These are phyloP conservation scores for Phialophora tarda DNA, from an alignment of 2,329 filamentous ascomycete genomes.

Conservation along the genomic window DNA sequence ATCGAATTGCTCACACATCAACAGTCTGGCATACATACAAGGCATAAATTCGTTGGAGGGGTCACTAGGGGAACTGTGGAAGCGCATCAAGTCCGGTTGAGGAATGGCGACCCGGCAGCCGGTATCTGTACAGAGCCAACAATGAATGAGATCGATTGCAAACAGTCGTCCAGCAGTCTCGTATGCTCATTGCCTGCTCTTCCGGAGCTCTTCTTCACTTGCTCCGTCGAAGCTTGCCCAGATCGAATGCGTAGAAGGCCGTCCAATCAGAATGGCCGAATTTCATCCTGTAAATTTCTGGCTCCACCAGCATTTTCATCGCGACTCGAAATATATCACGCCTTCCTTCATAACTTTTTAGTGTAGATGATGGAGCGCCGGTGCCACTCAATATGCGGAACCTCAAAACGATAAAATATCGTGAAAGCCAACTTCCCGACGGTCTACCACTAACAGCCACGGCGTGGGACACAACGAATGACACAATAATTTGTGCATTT, in stretches of 20 bases:
- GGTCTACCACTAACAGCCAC: constrained; percentile 72
- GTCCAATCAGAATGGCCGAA: constrained; percentile 27
- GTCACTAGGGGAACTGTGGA: constrained; percentile 9
- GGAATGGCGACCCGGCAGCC: constrained; percentile 26
- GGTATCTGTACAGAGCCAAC: constrained; percentile 35
- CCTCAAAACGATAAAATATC: constrained; percentile 76
- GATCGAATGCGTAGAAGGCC: not conserved
- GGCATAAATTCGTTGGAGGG: constrained; percentile 50
- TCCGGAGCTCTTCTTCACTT: constrained; percentile 6
- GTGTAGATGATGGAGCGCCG: not conserved
- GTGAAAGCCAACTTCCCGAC: constrained; percentile 65
- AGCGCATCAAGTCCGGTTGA: constrained; percentile 18
- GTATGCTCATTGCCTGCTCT: not conserved
- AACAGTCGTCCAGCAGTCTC: constrained; percentile 11
- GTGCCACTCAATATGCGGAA: constrained; percentile 73
- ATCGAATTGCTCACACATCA: constrained; percentile 40
- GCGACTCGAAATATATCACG: not conserved
- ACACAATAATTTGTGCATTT: constrained; percentile 77
- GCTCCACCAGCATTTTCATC: constrained; percentile 4
- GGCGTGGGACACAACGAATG: constrained; percentile 76
- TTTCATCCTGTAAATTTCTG: constrained; percentile 26
- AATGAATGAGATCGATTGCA: constrained; percentile 21
- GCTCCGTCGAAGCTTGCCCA: constrained; percentile 6
- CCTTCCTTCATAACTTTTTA: not conserved
- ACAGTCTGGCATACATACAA: constrained; percentile 72